Evolutionary conservation across 495 filamentous ascomycete genomes (phyloP), one percentile per base, ranked within the genome.

Genomic region (Aspergillus carlsbadensis): DNA sequence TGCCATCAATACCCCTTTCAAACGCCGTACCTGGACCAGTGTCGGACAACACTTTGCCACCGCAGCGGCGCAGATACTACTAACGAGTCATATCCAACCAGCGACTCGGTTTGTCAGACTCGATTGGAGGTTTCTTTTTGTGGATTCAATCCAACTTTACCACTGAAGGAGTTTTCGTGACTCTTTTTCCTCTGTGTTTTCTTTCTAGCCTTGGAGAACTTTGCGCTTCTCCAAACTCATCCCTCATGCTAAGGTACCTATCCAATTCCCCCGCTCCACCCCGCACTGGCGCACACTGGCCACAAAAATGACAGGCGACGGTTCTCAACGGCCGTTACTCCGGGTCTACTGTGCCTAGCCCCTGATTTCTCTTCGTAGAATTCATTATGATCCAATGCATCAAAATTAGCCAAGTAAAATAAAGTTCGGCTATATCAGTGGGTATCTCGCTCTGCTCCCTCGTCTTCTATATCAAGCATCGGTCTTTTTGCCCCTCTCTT

Each of bases 361-460:
- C 8, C n/a, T 46, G 5, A 11, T 46, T 21, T 26, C 43, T 29
- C 24, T 22, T 46, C 43, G 43, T 46, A 29, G 26, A 4, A 29
- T 29, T 29, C 26, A 29, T 29, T 29, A 29, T 3, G 26, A 29
- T 29, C 41, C 35, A 50, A 58, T 47, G 43, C 24, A 55, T 55
- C 24, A n/a, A 56, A 47, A 52, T 22, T 64, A 58, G 33, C 61
- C 54, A 64, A 56, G 20, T 43, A 50, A 39, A 50, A 50, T 11
- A 18, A 36, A 33, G 31, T 37, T 33, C n/a, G 15, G 31, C 47
- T 50, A 50, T 50, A 50, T 39, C 47, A 50, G 33, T 48, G 61
- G 62, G 62, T 61, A 65, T 65, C 62, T 58, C 51, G 49, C 52
- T 56, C 44, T n/a, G n/a, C 31, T 42, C 52, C 34, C 52, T 56